A percentile compares a stretch with the other conserved stretches of the same genome.
Conservation (phyloP, 345 rosid genomes). For the Sisymbrium irio region DNA sequence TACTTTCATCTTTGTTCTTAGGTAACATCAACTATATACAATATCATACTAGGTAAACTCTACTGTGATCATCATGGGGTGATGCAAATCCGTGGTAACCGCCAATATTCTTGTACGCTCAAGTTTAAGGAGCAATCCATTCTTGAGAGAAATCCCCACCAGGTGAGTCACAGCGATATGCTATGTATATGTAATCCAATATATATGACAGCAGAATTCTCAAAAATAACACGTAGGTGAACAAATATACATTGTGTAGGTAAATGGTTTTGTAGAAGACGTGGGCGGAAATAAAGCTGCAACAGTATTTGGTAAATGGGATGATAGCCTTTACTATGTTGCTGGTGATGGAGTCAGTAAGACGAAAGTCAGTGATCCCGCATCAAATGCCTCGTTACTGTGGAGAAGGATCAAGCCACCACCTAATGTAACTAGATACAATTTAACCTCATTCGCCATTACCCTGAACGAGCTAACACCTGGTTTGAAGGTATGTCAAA, state of each 20-base stretch:
- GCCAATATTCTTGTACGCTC: slow-evolving; percentile 76
- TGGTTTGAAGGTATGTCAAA: slow-evolving; percentile 78
- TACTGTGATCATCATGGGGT: slow-evolving; percentile 92
- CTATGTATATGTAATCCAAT: neutral
- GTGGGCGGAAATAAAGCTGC: slow-evolving; percentile 59
- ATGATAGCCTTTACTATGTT: slow-evolving; percentile 72
- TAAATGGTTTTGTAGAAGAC: slow-evolving; percentile 88
- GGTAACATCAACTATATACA: slow-evolving; percentile 91
- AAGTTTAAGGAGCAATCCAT: slow-evolving; percentile 91
- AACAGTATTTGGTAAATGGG: slow-evolving; percentile 92
- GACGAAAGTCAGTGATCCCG: slow-evolving; percentile 49
- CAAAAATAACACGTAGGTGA: slow-evolving; percentile 11
- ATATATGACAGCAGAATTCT: neutral
- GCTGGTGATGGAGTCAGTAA: slow-evolving; percentile 55
- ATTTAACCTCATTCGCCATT: slow-evolving; percentile 89
- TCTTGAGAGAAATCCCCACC: slow-evolving; percentile 92
- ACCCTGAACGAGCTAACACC: slow-evolving; percentile 87
- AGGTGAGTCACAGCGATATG: slow-evolving; percentile 43
- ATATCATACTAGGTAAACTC: slow-evolving; percentile 86
- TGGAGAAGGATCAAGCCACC: slow-evolving; percentile 85
- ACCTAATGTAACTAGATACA: slow-evolving; percentile 79
- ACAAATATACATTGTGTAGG: slow-evolving; percentile 39
- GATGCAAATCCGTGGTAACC: slow-evolving; percentile 84
- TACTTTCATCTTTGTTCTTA: slow-evolving; percentile 32
- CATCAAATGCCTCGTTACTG: slow-evolving; percentile 60